phyloP scores from a whole-genome alignment of 1,284 basidiomycete genomes.

The Bjerkandera adusta region DNA sequence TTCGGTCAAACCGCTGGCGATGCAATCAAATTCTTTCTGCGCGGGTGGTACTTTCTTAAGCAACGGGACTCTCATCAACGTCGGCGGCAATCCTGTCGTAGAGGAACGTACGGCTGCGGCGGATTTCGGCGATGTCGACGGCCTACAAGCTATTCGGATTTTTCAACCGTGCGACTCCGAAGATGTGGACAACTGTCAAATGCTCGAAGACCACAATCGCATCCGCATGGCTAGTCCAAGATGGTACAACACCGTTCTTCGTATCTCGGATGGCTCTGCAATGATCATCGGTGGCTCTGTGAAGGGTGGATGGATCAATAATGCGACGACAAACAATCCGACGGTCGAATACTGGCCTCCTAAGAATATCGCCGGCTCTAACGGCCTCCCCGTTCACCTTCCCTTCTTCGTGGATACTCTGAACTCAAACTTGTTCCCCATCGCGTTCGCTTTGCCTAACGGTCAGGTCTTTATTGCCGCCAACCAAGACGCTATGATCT shows the following conservation, averaged over 20 bases:
- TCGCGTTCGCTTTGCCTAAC: slow-evolving; percentile 72
- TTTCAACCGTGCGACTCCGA: slow-evolving; percentile 65
- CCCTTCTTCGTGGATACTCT: slow-evolving; percentile 72
- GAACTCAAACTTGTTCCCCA: slow-evolving; percentile 80
- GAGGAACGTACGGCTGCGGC: slow-evolving; percentile 57
- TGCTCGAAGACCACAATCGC: slow-evolving; percentile 64
- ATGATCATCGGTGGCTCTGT: slow-evolving; percentile 82
- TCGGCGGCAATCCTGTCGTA: slow-evolving; percentile 77
- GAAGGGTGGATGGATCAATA: slow-evolving; percentile 82
- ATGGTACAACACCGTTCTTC: slow-evolving; percentile 74
- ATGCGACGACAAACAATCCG: slow-evolving; percentile 75
- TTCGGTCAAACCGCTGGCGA: slow-evolving; percentile 57
- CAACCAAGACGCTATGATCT: slow-evolving; percentile 78
- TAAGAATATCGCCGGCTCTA: slow-evolving; percentile 62
- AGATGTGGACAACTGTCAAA: slow-evolving; percentile 46
- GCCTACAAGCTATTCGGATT: slow-evolving; percentile 71
- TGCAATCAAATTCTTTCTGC: slow-evolving; percentile 86
- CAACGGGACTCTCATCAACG: slow-evolving; percentile 74
- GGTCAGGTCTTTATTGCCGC: slow-evolving; percentile 77
- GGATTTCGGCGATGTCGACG: slow-evolving; percentile 75
- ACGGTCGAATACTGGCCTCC: slow-evolving; percentile 81
- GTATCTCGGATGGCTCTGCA: slow-evolving; percentile 73
- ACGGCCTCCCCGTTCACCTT: slow-evolving; percentile 60
- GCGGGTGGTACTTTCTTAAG: slow-evolving; percentile 77
- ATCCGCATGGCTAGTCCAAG: slow-evolving; percentile 71